phyloP scores from a whole-genome alignment of 192 early-diverging fungal species.

The Blastocladiella britannica region DNA sequence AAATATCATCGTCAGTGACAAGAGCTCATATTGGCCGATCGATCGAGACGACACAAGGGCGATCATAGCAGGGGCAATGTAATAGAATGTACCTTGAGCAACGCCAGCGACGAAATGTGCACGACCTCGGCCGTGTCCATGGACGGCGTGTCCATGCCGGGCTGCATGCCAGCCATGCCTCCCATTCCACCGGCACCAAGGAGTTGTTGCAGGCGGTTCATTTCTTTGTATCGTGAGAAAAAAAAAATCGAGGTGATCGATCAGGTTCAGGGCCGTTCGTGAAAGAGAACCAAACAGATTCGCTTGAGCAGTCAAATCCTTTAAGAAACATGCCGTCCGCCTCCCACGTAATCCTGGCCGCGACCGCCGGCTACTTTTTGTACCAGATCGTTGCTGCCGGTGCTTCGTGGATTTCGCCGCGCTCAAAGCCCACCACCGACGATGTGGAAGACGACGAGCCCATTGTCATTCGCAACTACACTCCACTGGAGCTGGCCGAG shows the following conservation, averaged over 20 bases:
- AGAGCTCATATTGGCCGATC: too few species aligned
- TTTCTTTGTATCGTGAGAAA: slow-evolving; percentile 8
- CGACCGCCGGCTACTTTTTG: too few species aligned
- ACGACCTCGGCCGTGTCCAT: slow-evolving; percentile 98
- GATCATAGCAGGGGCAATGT: too few species aligned
- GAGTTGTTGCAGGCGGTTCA: slow-evolving; percentile 38
- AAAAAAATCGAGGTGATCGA: not conserved
- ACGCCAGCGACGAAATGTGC: slow-evolving; percentile 93
- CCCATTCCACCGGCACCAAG: slow-evolving; percentile 28
- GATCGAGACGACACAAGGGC: too few species aligned
- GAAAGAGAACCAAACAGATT: too few species aligned
- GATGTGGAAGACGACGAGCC: slow-evolving; percentile 26
- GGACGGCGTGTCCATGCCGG: slow-evolving; percentile 68
- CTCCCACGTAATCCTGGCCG: too few species aligned
- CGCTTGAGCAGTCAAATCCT: too few species aligned
- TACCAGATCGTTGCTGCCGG: too few species aligned
- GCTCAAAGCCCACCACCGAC: too few species aligned
- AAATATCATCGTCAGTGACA: not conserved
- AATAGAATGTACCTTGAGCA: slow-evolving; percentile 54
- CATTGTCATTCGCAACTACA: slow-evolving; percentile 48
- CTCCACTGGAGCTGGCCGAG: slow-evolving; percentile 46
- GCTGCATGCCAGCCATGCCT: slow-evolving; percentile 22
- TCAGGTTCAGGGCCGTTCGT: too few species aligned
- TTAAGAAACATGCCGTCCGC: too few species aligned
- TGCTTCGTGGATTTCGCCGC: too few species aligned